Evolutionary conservation across 2,329 filamentous ascomycete species (phyloP).

Genomic region (Arthroderma sp.): DNA sequence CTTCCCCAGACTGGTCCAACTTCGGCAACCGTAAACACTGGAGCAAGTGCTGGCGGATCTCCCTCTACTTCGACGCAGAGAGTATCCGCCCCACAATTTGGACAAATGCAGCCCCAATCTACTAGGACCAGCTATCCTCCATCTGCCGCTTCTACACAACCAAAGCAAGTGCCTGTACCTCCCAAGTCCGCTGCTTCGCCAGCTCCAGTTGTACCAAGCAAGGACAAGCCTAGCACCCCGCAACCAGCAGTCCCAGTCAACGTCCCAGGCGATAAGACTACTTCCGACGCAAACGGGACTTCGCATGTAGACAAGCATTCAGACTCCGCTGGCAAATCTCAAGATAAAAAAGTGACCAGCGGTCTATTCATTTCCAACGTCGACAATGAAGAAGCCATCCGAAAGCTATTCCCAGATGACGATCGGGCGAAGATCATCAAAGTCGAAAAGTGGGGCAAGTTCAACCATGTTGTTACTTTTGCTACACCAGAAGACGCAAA

Average conservation of each 20-base stretch:
- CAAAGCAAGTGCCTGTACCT: conserved; percentile 19
- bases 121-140: conserved; percentile 14
- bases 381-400: conserved; percentile 67
- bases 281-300: conserved; percentile 38
- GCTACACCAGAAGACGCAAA: conserved; percentile 67
- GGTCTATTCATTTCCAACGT: conserved; percentile 85
- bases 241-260: conserved; percentile 23
- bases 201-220: conserved; percentile 30
- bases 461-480: conserved; percentile 73
- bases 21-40: conserved; percentile 11
- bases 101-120: conserved; percentile 25
- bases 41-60: conserved; percentile 24
- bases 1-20: conserved; percentile 3
- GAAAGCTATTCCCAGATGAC: conserved; percentile 68
- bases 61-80: conserved; percentile 20
- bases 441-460: conserved; percentile 55
- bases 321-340: conserved; percentile 37
- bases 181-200: conserved; percentile 22
- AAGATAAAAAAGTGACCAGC: conserved; percentile 53
- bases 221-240: conserved; percentile 39
- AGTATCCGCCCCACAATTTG: conserved; percentile 25
- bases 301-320: conserved; percentile 30
- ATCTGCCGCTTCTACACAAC: conserved; percentile 18
- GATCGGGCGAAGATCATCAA: conserved; percentile 68
- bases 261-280: conserved; percentile 23